Conservation (phyloP, 2,329 filamentous ascomycete genomes). For the Bisporella sp. region DNA sequence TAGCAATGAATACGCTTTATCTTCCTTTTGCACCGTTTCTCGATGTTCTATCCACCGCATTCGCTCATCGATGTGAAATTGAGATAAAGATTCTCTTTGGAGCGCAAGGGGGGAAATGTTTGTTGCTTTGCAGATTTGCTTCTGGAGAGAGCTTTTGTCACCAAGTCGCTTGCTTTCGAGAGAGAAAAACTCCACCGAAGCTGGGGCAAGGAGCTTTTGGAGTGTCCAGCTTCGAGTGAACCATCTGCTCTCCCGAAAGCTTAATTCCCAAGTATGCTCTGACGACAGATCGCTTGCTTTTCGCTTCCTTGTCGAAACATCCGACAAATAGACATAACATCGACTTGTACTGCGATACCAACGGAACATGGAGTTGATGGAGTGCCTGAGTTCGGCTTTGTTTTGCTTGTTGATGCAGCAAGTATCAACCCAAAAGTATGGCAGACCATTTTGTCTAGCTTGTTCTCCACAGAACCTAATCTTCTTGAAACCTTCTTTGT, state of each 20-base stretch:
- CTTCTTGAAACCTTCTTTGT: no score
- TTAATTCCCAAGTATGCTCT: no score
- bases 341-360: not conserved
- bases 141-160: not conserved
- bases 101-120: no score
- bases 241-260: no score
- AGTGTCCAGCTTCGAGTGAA: not conserved
- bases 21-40: not conserved
- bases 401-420: conserved; percentile 12
- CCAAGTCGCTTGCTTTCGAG: conserved; percentile 5
- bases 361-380: conserved; percentile 1
- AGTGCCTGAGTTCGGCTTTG: no score
- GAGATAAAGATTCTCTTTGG: no score
- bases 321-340: no score
- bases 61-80: no score
- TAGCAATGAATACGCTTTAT: conserved; percentile 14
- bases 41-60: no score
- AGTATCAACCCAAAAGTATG: conserved; percentile 8
- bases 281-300: no score
- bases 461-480: conserved; percentile 5
- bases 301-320: no score
- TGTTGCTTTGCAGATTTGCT: no score
- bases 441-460: conserved; percentile 1
- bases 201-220: conserved; percentile 7
- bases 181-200: conserved; percentile 2